Evolutionary conservation across 2,329 filamentous ascomycete species (phyloP), one percentile per base, ranked within the genome.

Genomic region (Xylaria arbuscula): DNA sequence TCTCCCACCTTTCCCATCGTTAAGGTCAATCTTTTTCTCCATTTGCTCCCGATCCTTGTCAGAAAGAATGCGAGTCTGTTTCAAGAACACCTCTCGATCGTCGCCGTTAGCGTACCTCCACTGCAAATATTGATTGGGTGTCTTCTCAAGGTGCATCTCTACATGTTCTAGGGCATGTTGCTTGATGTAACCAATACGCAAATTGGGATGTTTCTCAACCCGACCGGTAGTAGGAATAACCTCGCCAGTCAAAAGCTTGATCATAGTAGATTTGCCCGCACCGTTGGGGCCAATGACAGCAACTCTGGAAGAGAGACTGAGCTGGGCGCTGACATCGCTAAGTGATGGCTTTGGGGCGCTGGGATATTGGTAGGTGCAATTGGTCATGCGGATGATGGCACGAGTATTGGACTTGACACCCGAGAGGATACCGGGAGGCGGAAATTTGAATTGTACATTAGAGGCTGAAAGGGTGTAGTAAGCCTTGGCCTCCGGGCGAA

Each of bases 131-230:
- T 99, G 96, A 80, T 97, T 98, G 48, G 96, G 96, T 0, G 96
- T 99, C 89, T 99, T 99, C 83, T 99, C 96, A 75, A 98, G 86
- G 79, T 99, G 96, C 95, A 98, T 97, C 83, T 99, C 95, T 11
- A 99, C 96, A 88, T 99, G 96, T 86, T 99, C 96, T 13, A 99
- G 87, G 53, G 96, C 96, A 81, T 99, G 96, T 85, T 99, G 96
- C 85, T 98, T 98, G 85, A 99, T 98, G 85, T 99, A 99, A 63
- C 96, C 96, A 76, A 99, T 98, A 86, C 96, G 94, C 78, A 99
- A 84, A 81, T 99, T 99, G 74, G 96, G 96, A 81, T 99, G 96
- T 86, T 98, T 98, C 86, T 98, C 94, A 28, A 99, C 96, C 79
- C 90, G 93, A 71, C 96, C 96, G 22, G 83, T 82, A 70, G 92